phyloP scores from a whole-genome alignment of 164 flowering plant species.

The Vitis cinerea region DNA sequence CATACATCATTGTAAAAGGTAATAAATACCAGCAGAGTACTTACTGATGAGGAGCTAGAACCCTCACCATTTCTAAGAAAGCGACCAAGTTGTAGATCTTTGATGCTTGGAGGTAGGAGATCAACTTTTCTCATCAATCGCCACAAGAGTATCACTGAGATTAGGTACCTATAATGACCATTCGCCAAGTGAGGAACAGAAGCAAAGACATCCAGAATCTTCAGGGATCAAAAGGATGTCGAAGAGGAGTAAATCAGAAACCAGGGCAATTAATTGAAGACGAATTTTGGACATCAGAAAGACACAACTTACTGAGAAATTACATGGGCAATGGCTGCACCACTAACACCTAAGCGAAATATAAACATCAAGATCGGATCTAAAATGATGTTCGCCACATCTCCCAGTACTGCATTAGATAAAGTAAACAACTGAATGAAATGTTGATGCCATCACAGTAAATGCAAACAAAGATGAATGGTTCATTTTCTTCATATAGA shows the following conservation, averaged over 20 bases:
- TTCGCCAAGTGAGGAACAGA: background rate
- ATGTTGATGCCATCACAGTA: background rate
- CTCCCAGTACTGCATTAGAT: slow-evolving; percentile 27
- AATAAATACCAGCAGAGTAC: too few species aligned
- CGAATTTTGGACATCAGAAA: background rate
- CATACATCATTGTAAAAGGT: too few species aligned
- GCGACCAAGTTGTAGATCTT: slow-evolving; percentile 22
- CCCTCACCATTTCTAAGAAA: slow-evolving; percentile 31
- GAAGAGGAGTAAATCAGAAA: background rate
- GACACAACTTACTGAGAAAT: slow-evolving; percentile 31
- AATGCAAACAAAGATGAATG: too few species aligned
- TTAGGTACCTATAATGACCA: slow-evolving; percentile 22
- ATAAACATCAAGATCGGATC: slow-evolving; percentile 31
- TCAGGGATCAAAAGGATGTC: background rate
- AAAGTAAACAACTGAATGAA: background rate
- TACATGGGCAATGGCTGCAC: slow-evolving; percentile 41
- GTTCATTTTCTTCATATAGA: too few species aligned
- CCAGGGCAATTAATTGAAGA: background rate
- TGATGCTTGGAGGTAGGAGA: slow-evolving; percentile 30
- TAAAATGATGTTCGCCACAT: slow-evolving; percentile 26
- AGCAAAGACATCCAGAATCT: background rate
- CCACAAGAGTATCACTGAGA: slow-evolving; percentile 20
- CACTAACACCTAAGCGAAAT: slow-evolving; percentile 26
- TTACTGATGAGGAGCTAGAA: background rate
- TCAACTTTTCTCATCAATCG: slow-evolving; percentile 21